Evolutionary conservation across 2,329 filamentous ascomycete genomes (phyloP), one percentile per base, ranked within the genome.

Genomic region (Alternaria ethzedia): DNA sequence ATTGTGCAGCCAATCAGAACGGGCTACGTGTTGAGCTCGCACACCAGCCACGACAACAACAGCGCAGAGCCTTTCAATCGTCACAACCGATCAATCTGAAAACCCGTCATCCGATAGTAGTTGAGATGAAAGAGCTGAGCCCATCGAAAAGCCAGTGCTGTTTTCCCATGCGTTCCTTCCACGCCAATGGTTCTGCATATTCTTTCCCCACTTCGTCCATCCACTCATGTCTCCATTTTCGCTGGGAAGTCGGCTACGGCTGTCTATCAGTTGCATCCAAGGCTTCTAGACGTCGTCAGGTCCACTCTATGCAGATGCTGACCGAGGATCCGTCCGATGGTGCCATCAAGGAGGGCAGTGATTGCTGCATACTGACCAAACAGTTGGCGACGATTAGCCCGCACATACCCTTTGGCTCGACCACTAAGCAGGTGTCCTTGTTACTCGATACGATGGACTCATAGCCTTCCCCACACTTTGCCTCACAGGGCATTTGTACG

Each of bases 11-110:
- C 75, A 78, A 78, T 78, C 65, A 74, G 47, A 56, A 45, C 32
- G 7, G 30, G 43, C 65, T 75, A 78, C 75, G 75, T 78, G 75
- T 66, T 77, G 61, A 46, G 52, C 36, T 59, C 52, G 61, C 54
- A 63, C 63, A 63, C 46, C 51, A 71, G 66, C 70, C 65, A 75
- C 70, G 70, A 72, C 68, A 68, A 49, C 66, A 55, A 66, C 61
- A 66, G 66, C 55, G 44, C 57, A 65, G 51, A 59, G 54, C 59
- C 64, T 55, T 17, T 45, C 63, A 49, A 20, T 45, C 55, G 47
- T 62, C 55, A 59, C 45, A 13, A 13, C 43, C 23, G 47, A 12
- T 26, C 17, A 11, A 46, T 32, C 49, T 56, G 43, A 20, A 32
- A 56, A 36, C 49, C 45, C 17, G 28, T 50, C 26, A 47, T 47